Conservation (phyloP, 2,329 filamentous ascomycete species). For the Septoria linicola region DNA sequence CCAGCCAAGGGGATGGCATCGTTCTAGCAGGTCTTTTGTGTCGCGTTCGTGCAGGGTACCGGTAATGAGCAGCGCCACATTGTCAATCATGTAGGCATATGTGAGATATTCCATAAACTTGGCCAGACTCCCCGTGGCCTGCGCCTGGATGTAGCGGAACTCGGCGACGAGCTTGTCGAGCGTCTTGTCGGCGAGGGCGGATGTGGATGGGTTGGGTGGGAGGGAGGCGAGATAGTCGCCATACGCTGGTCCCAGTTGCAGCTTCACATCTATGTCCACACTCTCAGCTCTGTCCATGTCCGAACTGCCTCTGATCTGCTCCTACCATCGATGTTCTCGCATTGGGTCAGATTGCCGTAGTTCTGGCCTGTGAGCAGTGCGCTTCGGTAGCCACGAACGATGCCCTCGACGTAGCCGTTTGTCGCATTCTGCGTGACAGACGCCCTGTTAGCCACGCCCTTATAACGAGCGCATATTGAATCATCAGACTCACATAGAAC, state of each 20-base stretch:
- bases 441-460: conserved; percentile 22
- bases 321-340: conserved; percentile 92
- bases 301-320: neutral
- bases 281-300: conserved; percentile 16
- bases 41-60: conserved; percentile 96
- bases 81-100: conserved; percentile 99
- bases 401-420: conserved; percentile 88
- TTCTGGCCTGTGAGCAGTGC: conserved; percentile 83
- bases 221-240: conserved; percentile 94
- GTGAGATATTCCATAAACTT: conserved; percentile 98
- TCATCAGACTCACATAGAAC: conserved; percentile 34
- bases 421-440: conserved; percentile 49
- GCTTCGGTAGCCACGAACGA: conserved; percentile 96
- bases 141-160: conserved; percentile 93
- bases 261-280: conserved; percentile 76
- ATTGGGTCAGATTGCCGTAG: conserved; percentile 95
- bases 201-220: conserved; percentile 94
- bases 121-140: conserved; percentile 84
- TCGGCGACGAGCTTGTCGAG: conserved; percentile 98
- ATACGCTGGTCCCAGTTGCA: conserved; percentile 93
- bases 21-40: conserved; percentile 88
- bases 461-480: conserved; percentile 37
- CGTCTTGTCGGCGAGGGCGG: conserved; percentile 87
- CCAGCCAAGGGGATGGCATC: conserved; percentile 96
- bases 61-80: conserved; percentile 95